Base-by-base conservation (phyloP, 2,329 filamentous ascomycete species). In the Botryotinia convoluta region DNA sequence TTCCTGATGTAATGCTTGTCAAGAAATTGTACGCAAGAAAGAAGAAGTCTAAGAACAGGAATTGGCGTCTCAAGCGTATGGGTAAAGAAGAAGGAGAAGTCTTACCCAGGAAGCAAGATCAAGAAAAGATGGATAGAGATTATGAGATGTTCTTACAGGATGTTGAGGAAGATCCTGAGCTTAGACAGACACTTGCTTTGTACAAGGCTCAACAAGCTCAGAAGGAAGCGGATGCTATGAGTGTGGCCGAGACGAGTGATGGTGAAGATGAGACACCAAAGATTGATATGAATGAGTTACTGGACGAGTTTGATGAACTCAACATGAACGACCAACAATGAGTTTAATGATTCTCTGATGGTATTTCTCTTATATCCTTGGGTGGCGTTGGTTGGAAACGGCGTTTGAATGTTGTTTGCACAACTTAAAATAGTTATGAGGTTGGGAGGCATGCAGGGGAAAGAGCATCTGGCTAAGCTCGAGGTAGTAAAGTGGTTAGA, bases 71-170 rank as follows among this genome's bases (percentile, higher is more conserved):
- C 82, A 97, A 93, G 89, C 94, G 96, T 80, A 95, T 99, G 93
- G 88, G 88, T 77, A 92, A 90, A 84, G 95, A 98, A 76, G 93
- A 98, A 81, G 92, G 92, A 77, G 95, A 98, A 77, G 87, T 97
- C 82, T 84, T 95, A 76, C 93, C 93, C 51, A 91, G 93, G 85
- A 94, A 97, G 84, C 87, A 93, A 74, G 95, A 98, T 81, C 92
- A 95, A 81, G 93, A 95, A 74, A 90, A 91, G 76, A 90, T 97
- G 85, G 95, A 98, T 81, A 89, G 91, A 77, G 96, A 99, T 83
- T 99, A 97, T 84, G 96, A 99, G 85, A 90, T 95, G 89, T 99
- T 99, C 89, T 85, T 99, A 86, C 91, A 92, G 63, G 96, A 99
- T 82, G 93, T 99, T 18, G 97, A 99, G 84, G 95, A 98, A 81